Conservation (phyloP, 371 early-diverging fungal genomes). For the Mycotypha africana region DNA sequence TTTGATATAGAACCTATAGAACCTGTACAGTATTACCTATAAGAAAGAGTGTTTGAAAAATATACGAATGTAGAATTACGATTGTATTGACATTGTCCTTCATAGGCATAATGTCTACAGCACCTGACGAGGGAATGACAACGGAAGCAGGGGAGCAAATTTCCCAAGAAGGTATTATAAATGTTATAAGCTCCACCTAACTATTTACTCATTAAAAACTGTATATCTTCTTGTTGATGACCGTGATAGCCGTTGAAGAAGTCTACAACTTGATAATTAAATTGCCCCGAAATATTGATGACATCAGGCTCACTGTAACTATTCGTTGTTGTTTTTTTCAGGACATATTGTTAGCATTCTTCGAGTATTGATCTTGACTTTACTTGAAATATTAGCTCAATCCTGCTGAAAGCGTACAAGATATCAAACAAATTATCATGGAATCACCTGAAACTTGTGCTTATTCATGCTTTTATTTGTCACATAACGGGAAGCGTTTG, state of each 20-base stretch:
- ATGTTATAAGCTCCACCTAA: neutral
- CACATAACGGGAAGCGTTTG: slow-evolving; percentile 63
- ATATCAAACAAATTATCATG: slow-evolving; percentile 82
- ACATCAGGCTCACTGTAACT: slow-evolving; percentile 50
- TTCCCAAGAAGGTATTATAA: slow-evolving; percentile 13
- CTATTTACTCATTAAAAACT: neutral
- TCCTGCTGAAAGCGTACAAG: slow-evolving; percentile 75
- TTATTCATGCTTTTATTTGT: slow-evolving; percentile 86
- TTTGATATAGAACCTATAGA: no score
- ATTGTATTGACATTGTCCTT: no score
- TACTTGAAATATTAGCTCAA: slow-evolving; percentile 40
- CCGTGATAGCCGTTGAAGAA: slow-evolving; percentile 37
- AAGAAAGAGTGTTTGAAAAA: no score
- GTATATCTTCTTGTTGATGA: neutral
- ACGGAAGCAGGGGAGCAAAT: slow-evolving; percentile 5
- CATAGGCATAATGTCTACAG: no score
- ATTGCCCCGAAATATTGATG: slow-evolving; percentile 48
- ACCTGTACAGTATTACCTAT: no score
- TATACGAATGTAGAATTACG: no score
- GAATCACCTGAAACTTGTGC: slow-evolving; percentile 83
- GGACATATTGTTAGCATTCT: no score
- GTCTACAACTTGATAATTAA: slow-evolving; percentile 54
- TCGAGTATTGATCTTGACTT: neutral
- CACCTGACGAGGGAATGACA: no score
- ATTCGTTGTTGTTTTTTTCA: neutral